Base-by-base conservation (phyloP, 1,284 basidiomycete genomes). In the Meira miltonrushii region DNA sequence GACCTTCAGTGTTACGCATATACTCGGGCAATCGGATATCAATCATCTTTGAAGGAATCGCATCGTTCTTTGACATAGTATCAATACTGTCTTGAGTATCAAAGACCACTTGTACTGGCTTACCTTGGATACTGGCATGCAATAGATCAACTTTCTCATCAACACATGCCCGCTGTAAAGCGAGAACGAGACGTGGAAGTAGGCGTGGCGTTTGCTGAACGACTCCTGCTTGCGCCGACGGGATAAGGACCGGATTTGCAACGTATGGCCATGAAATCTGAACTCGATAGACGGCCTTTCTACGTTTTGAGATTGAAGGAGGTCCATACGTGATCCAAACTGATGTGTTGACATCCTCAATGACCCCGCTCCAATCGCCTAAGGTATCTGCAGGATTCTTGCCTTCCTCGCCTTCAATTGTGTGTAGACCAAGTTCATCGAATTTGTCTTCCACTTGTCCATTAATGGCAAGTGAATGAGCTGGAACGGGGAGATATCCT, bases 161-260 rank as follows among this genome's bases (percentile, higher is more conserved):
- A 9, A 2, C 28, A 33, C 4, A 33, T 33, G 28, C 28, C 8
- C 28, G 28, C 17, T 8, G 46, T 5, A 48, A 5, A 39, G 50
- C 37, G 11, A 53, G 28, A 28, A 53, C 50, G n/a, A 53, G 13
- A 8, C 50, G 23, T 33, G 37, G 50, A 25, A 44, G 43, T 9
- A 25, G 17, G 17, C 3, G 43, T 44, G 17, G 43, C 43, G 3
- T 17, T 9, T 17, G 43, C 9, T 44, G 17, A 17, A 25, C 43
- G 17, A 33, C 3, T 8, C 8, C 28, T 33, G 28, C 8, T 33
- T 33, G 28, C 28, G 8, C 8, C 28, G 28, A 33, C 8, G 3
- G 28, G 28, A 33, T 33, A 33, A 8, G 28, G 28, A 33, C 28
- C 28, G 28, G 8, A 33, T 33, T 33, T 8, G 8, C 3, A 33